Base-by-base conservation (phyloP, 2,329 filamentous ascomycete species). In the Colletotrichum eleusines region DNA sequence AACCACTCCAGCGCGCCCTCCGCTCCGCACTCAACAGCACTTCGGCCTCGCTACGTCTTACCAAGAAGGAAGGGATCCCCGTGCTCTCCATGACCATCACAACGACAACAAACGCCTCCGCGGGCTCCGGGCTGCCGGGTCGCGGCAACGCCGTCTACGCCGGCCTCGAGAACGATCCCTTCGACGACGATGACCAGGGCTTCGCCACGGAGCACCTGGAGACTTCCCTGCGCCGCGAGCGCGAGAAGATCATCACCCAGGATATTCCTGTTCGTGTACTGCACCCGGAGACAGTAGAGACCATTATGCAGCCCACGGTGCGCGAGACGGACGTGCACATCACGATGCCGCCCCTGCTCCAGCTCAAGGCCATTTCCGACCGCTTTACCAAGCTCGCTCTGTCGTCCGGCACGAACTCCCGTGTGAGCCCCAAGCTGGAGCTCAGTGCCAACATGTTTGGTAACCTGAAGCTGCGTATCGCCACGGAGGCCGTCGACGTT, bases 371-470 rank as follows among this genome's bases (percentile, higher is more conserved):
- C 73, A 96, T 99, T 73, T 97, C 94, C 5, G 96, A 99, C 80
- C 91, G 96, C 63, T 98, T 98, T 82, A 98, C 94, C 51, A 95
- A 93, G 77, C 89, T 98, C 3, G 94, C 93, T 4, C 82, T 88
- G 59, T 83, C 78, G n/a, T 75, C 77, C 4, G 80, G 84, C 42
- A 81, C 82, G 5, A 58, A 63, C 16, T 53, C 69, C 31, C 68
- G 69, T 35, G 55, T 67, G 16, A 65, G 66, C 54, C 89, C 94
- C 0, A 93, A 94, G 76, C 85, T 99, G 3, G 94, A 97, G 79
- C 83, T 98, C 53, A 92, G 92, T 64, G 96, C 95, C 38, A 99
- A 98, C 80, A 97, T 97, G 94, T 93, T 97, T 80, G 96, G 96
- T 26, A 91, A 90, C 69, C 83, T 99, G 68, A 90, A 90, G 57